Conservation (phyloP, 1,284 basidiomycete genomes). For the Pseudomicrostroma phylloplanum region DNA sequence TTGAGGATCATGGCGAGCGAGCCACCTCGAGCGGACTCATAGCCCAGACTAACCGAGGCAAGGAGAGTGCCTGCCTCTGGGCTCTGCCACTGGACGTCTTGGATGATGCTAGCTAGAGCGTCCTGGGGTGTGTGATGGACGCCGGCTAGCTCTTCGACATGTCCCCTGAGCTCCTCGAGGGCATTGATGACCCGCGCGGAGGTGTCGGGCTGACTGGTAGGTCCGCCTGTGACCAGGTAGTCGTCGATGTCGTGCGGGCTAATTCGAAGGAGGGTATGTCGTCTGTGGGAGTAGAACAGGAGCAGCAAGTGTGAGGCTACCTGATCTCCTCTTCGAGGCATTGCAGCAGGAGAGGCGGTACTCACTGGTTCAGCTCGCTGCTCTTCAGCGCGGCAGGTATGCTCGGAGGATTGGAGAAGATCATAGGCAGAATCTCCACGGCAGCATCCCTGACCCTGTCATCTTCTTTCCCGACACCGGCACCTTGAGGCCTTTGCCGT, state of each 20-base stretch:
- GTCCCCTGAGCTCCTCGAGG: conserved; percentile 5
- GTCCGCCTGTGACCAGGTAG: conserved; percentile 1
- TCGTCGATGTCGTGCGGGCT: conserved; percentile 2
- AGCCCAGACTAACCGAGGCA: neutral
- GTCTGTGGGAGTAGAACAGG: neutral
- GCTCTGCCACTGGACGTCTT: neutral
- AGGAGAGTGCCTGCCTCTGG: neutral
- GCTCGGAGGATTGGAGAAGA: conserved; percentile 1
- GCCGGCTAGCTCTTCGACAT: conserved; percentile 6
- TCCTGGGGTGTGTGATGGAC: neutral
- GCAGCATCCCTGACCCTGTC: neutral
- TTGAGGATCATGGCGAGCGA: conserved; percentile 2
- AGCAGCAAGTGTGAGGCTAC: neutral
- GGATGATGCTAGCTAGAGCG: neutral
- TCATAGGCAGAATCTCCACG: neutral
- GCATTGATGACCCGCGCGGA: neutral
- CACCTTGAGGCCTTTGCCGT: neutral
- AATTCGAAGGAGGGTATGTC: neutral
- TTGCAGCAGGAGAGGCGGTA: neutral
- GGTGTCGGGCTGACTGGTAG: neutral
- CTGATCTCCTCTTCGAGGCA: neutral
- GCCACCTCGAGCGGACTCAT: neutral
- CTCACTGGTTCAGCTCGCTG: neutral
- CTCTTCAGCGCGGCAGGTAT: neutral
- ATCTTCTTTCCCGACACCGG: neutral